phyloP scores from a whole-genome alignment of 179 eudicot genomes.

The Gypsophila paniculata region DNA sequence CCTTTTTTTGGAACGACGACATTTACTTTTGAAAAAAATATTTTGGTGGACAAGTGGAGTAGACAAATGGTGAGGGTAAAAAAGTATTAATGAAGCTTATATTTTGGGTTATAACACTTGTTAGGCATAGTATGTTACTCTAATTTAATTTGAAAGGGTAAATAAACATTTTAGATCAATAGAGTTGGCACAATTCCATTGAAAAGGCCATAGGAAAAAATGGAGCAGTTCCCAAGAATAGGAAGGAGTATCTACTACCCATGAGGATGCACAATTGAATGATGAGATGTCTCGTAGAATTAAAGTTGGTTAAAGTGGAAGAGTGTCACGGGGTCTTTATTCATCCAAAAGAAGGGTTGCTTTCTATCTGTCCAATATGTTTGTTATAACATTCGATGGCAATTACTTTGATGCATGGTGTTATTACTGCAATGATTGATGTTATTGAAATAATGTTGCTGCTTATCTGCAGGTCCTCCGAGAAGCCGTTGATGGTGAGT shows the following conservation, averaged over 20 bases:
- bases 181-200: too few species aligned
- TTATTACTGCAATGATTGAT: neutral
- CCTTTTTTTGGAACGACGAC: too few species aligned
- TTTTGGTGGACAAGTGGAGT: too few species aligned
- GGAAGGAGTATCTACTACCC: neutral
- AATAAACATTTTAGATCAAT: too few species aligned
- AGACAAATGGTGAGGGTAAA: too few species aligned
- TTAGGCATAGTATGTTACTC: too few species aligned
- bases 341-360: neutral
- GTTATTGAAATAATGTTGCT: slow-evolving; percentile 1
- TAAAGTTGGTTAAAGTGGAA: neutral
- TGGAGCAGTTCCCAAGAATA: too few species aligned
- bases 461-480: slow-evolving; percentile 37
- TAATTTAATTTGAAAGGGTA: too few species aligned
- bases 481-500: slow-evolving; percentile 68
- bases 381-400: neutral
- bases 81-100: too few species aligned
- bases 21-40: too few species aligned
- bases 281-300: neutral
- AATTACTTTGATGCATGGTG: neutral
- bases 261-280: neutral
- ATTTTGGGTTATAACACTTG: too few species aligned
- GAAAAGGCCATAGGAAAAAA: too few species aligned
- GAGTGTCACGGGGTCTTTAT: neutral
- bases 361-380: neutral